These are phyloP conservation scores for Daldinia decipiens DNA, from an alignment of 495 filamentous ascomycete genomes.

Conservation along the genomic window DNA sequence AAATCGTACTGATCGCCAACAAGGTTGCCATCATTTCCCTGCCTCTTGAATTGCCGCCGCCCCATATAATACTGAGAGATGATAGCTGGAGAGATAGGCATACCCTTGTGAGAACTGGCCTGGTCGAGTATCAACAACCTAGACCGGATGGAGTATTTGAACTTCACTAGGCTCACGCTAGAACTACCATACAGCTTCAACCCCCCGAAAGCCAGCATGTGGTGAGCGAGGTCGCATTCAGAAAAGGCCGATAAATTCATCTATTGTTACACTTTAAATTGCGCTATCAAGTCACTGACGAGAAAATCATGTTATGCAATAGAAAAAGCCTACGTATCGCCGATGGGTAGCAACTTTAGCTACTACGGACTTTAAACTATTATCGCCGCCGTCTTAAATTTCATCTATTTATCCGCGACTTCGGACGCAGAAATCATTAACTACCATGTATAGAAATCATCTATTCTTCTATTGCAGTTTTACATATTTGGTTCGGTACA, in stretches of 20 bases:
- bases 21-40: background rate
- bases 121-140: background rate
- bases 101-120: background rate
- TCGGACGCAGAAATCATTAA: background rate
- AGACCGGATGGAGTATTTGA: background rate
- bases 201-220: background rate
- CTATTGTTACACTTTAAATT: background rate
- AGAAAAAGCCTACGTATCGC: background rate
- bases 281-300: background rate
- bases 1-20: background rate
- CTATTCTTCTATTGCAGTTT: background rate
- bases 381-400: background rate
- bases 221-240: background rate
- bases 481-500: background rate
- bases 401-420: slow-evolving; percentile 2
- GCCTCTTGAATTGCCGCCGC: background rate
- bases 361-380: background rate
- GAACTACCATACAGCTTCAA: background rate
- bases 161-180: background rate
- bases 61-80: background rate
- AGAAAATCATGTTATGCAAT: background rate
- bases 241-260: background rate
- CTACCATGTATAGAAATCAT: background rate
- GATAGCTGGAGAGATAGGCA: background rate
- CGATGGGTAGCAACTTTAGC: background rate